A percentile compares a stretch with the other conserved stretches of the same genome.
Conservation (phyloP, 768 basidiomycete genomes). For the Lentinus brumalis region DNA sequence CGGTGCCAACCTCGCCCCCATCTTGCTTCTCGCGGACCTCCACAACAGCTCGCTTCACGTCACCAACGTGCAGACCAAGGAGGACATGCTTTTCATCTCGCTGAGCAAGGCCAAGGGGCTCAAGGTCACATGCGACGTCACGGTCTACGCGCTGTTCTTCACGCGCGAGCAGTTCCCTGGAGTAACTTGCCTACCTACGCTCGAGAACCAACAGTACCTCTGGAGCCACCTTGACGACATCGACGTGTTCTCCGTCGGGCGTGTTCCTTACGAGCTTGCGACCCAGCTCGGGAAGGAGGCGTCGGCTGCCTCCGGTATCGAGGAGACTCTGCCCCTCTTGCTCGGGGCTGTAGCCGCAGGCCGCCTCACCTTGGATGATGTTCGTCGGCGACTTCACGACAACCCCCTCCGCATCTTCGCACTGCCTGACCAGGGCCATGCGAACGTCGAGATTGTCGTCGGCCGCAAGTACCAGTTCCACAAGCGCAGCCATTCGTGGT, state of each 20-base stretch:
- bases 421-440: constrained; percentile 81
- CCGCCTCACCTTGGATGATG: constrained; percentile 78
- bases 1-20: constrained; percentile 88
- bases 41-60: constrained; percentile 89
- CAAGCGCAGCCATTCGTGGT: constrained; percentile 65
- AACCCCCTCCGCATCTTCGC: constrained; percentile 93
- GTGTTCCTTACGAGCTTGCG: constrained; percentile 78
- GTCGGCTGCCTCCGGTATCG: constrained; percentile 76
- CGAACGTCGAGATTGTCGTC: constrained; percentile 91
- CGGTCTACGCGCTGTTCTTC: constrained; percentile 91
- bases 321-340: constrained; percentile 86
- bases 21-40: constrained; percentile 91
- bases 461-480: constrained; percentile 60
- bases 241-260: constrained; percentile 90
- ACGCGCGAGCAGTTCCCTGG: constrained; percentile 71
- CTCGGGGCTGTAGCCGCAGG: constrained; percentile 83
- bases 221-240: constrained; percentile 86
- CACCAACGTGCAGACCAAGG: constrained; percentile 82
- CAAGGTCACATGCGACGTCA: constrained; percentile 95
- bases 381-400: constrained; percentile 82
- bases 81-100: constrained; percentile 88
- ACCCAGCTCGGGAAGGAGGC: constrained; percentile 58
- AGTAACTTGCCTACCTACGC: constrained; percentile 65
- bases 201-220: constrained; percentile 75
- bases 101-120: constrained; percentile 93